Evolutionary conservation across 2,329 filamentous ascomycete genomes (phyloP).

Genomic region (Aureobasidium lini): DNA sequence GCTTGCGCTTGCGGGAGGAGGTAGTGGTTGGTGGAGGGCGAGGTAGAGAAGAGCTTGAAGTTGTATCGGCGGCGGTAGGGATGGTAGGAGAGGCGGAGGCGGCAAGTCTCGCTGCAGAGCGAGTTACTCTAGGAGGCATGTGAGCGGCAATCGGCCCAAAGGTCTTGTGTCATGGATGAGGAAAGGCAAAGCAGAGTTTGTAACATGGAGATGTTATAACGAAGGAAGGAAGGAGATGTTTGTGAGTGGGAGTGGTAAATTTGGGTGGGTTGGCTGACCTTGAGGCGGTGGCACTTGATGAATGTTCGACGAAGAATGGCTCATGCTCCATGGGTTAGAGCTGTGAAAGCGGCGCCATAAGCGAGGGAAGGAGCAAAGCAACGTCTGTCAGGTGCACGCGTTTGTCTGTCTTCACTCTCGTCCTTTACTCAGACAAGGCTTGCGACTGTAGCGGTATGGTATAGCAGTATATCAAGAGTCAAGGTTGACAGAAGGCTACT

Average conservation of each 20-base stretch:
- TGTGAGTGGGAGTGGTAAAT: background rate
- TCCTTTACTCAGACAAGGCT: background rate
- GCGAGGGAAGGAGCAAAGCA: slow-evolving; percentile 5
- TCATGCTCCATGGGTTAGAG: slow-evolving; percentile 1
- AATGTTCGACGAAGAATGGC: slow-evolving; percentile 1
- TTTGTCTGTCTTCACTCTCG: background rate
- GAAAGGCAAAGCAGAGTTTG: background rate
- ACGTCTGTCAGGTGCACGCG: background rate
- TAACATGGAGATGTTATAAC: background rate
- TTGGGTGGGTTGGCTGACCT: slow-evolving; percentile 11
- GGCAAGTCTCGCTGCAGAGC: slow-evolving; percentile 87
- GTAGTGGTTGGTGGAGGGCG: slow-evolving; percentile 11
- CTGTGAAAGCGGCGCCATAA: background rate
- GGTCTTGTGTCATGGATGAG: background rate
- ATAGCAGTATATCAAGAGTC: background rate
- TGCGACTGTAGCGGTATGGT: background rate
- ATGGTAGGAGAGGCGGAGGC: slow-evolving; percentile 45
- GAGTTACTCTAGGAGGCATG: slow-evolving; percentile 94
- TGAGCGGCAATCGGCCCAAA: slow-evolving; percentile 39
- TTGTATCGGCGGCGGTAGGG: slow-evolving; percentile 29
- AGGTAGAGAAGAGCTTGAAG: slow-evolving; percentile 18
- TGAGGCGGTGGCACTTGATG: slow-evolving; percentile 9
- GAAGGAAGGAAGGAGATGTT: background rate
- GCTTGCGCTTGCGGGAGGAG: slow-evolving; percentile 22
- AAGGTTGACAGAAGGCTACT: background rate